Evolutionary conservation across 306 rosid species (phyloP), one percentile per base, ranked within the genome.

Genomic region (Senna tora): DNA sequence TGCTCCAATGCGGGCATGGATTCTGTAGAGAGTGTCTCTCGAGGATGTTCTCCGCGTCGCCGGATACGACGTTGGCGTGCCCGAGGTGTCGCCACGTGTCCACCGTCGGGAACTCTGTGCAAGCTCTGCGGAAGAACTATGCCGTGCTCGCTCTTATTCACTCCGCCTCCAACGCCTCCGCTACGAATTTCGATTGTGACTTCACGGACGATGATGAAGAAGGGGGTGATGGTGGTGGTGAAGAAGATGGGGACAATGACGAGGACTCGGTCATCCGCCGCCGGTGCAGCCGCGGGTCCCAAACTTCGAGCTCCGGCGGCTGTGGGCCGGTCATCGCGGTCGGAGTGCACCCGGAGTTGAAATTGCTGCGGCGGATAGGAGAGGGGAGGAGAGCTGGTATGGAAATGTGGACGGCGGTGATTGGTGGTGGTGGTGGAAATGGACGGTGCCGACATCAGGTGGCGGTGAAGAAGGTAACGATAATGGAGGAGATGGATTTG

Each of bases 1-100:
- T 94, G 77, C 99, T 94, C 33, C 96, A 94, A 86, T 94, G 99
- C 67, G 99, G 99, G 38, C 99, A 94, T 76, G 96, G 97, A 4
- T 94, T 91, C 86, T 94, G 99, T 80, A 85, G 78, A 67, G 99
- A 94, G 43, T 94, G 99, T 54, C 81, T 94, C 14, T 91, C 96
- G 12, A 79, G 77, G 67, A 91, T 94, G 99, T 94, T 91, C 90
- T 78, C 91, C 5, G 73, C 89, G 5, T 86, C 90, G 5, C 60
- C 80, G 0, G 99, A 94, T 10, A 81, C 96, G 2, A 86, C 88
- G 62, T 88, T 94, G 2, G 71, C 88, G 2, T 94, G 99, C 64
- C 99, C 99, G 4, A 71, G 88, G 16, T 94, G 99, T 70, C 97
- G 99, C 79, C 96, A 94, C 64, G 95, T 94, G 52, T 86, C 96